Percentiles rank a stretch among this genome's conserved stretches.
These are phyloP conservation scores for Solanum phureja DNA, from an alignment of 257 asterid species.

Conservation along the genomic window DNA sequence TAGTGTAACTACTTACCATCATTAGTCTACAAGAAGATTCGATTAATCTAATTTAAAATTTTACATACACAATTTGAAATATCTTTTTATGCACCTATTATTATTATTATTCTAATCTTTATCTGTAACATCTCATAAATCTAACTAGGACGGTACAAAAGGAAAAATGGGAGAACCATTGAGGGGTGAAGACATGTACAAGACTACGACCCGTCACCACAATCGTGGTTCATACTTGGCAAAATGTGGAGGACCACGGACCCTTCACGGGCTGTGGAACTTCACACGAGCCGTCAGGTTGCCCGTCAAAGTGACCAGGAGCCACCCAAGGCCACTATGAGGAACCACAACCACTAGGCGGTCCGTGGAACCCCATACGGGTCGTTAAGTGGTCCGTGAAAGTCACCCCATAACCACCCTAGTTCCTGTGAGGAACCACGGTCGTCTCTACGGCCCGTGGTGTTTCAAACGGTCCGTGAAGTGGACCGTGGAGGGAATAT, in stretches of 20 bases:
- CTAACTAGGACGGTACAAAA: rapidly evolving
- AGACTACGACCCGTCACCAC: background rate
- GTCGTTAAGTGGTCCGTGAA: background rate
- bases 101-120: too few species aligned
- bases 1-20: background rate
- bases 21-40: background rate
- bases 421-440: background rate
- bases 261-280: background rate
- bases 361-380: background rate
- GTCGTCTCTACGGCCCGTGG: rapidly evolving
- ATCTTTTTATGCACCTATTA: background rate
- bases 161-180: background rate
- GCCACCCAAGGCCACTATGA: background rate
- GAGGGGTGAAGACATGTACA: background rate
- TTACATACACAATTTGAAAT: too few species aligned
- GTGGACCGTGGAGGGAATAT: background rate
- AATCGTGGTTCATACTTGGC: background rate
- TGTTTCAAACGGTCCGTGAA: background rate
- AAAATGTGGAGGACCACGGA: background rate
- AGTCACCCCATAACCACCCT: background rate
- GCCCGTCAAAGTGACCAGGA: background rate
- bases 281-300: background rate
- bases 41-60: background rate
- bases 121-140: background rate
- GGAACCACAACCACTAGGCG: background rate